Evolutionary conservation across 2,329 filamentous ascomycete genomes (phyloP).

Genomic region (Thielaviopsis musarum): DNA sequence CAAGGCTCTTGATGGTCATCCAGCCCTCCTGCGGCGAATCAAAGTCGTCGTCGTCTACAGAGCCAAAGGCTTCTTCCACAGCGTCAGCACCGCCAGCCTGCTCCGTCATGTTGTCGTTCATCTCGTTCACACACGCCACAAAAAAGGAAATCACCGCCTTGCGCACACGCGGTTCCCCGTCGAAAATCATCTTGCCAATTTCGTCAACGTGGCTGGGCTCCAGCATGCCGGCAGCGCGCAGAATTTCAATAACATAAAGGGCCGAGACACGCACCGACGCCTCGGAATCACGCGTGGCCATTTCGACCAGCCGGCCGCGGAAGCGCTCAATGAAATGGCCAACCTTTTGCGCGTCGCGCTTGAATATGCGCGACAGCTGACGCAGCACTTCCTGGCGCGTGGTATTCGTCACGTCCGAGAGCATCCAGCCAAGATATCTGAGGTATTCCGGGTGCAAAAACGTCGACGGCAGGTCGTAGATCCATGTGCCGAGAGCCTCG

Average conservation of each 20-base stretch:
- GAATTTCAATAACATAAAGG: constrained; percentile 64
- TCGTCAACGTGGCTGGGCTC: constrained; percentile 84
- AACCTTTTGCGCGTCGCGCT: constrained; percentile 63
- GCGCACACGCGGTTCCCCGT: constrained; percentile 66
- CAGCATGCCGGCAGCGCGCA: constrained; percentile 70
- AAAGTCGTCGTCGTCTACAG: constrained; percentile 57
- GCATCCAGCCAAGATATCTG: constrained; percentile 86
- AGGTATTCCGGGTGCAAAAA: constrained; percentile 87
- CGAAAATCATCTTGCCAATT: constrained; percentile 76
- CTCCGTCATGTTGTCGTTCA: constrained; percentile 63
- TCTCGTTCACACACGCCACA: constrained; percentile 67
- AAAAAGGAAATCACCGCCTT: constrained; percentile 88
- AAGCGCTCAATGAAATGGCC: constrained; percentile 91
- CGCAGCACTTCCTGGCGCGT: constrained; percentile 76
- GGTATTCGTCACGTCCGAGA: constrained; percentile 61
- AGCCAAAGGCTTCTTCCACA: constrained; percentile 57
- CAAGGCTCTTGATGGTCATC: constrained; percentile 83
- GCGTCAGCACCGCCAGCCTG: constrained; percentile 67
- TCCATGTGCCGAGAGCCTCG: constrained; percentile 75
- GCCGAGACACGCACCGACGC: constrained; percentile 61
- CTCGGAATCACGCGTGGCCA: constrained; percentile 76
- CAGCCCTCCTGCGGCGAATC: constrained; percentile 64
- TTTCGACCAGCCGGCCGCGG: constrained; percentile 72
- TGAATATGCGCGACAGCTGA: constrained; percentile 66
- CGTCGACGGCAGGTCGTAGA: constrained; percentile 62